Evolutionary conservation across 2,329 filamentous ascomycete species (phyloP), one percentile per base, ranked within the genome.

Genomic region (Furcasterigmium furcatum): DNA sequence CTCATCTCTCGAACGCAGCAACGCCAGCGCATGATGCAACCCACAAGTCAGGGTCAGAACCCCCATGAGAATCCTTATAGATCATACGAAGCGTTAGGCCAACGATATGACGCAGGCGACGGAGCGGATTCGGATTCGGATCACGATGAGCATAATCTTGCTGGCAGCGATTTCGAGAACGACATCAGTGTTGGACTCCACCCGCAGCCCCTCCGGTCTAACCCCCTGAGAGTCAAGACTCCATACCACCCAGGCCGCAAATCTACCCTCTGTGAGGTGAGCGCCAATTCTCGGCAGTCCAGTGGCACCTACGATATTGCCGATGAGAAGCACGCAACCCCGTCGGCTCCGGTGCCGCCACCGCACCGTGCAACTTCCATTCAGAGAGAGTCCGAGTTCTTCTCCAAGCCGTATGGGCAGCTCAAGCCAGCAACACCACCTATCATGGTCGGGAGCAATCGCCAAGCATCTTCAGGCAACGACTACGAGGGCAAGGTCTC

Each of bases 401-500:
- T 70, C 55, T 61, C 75, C 9, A 79, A 77, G 57, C 72, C 76
- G n/a, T 84, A 85, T 52, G 79, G 79, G n/a, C 72, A 77, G 41
- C 65, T 84, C 38, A 74, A 71, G 55, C 57, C 73, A 4, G 73
- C 65, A 1, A 79, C 76, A 6, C 76, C 77, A 22, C 80, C 79
- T 0, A 58, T 80, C 13, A 70, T 80, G 52, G 58, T 82, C 12
- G 76, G 73, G 13, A 59, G 56, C 19, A 64, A 60, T 21, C 68
- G 80, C 39, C 79, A 84, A 58, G 70, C 82, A 5, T 82, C 77
- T 12, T 78, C 76, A 5, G 81, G 80, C 2, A 80, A 78, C 47
- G 81, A 85, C 56, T 78, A 72, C 46, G 67, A 67, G 22, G 58
- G 58, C 24, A 52, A 52, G 48, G 48, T 58, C 27, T 56, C 64